Conservation (phyloP, 139 green algal genomes). For the Chloropicon primus region DNA sequence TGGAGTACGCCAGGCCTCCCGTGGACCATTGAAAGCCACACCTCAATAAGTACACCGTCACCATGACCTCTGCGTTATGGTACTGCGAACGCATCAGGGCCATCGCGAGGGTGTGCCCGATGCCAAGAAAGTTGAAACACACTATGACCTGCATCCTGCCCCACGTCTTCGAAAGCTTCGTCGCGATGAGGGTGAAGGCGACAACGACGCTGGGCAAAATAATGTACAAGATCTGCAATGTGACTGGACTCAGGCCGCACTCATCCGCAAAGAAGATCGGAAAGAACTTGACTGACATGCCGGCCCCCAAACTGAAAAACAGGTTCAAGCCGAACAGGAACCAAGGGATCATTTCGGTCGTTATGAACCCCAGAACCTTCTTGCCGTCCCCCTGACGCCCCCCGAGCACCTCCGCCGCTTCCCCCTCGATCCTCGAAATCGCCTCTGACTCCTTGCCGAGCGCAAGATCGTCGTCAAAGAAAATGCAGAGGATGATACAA, state of each 20-base stretch:
- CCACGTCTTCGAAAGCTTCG: not conserved
- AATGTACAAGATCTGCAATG: not conserved
- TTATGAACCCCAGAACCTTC: not conserved
- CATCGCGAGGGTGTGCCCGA: constrained; percentile 30
- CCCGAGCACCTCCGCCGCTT: too few relatives aligned
- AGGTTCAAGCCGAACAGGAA: constrained; percentile 27
- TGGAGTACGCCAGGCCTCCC: constrained; percentile 24
- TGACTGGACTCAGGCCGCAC: not conserved
- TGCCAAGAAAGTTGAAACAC: constrained; percentile 12
- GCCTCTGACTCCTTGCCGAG: constrained; percentile 31
- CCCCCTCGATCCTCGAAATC: not conserved
- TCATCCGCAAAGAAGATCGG: constrained; percentile 36
- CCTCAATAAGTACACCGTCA: constrained; percentile 30
- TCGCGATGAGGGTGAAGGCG: not conserved
- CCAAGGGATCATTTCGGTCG: constrained; percentile 17
- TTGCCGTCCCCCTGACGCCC: not conserved
- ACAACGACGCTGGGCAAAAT: not conserved
- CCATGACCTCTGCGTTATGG: constrained; percentile 20
- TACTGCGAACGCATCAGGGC: constrained; percentile 13
- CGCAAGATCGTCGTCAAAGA: constrained; percentile 28
- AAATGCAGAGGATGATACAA: constrained; percentile 18
- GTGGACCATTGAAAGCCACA: constrained; percentile 30
- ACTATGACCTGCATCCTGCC: constrained; percentile 6
- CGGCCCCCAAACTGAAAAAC: constrained; percentile 25
- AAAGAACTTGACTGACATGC: constrained; percentile 52